Percentiles rank a stretch among this genome's conserved stretches.
These are phyloP conservation scores for Vitellaria paradoxa DNA, from an alignment of 179 eudicot species.

Conservation along the genomic window DNA sequence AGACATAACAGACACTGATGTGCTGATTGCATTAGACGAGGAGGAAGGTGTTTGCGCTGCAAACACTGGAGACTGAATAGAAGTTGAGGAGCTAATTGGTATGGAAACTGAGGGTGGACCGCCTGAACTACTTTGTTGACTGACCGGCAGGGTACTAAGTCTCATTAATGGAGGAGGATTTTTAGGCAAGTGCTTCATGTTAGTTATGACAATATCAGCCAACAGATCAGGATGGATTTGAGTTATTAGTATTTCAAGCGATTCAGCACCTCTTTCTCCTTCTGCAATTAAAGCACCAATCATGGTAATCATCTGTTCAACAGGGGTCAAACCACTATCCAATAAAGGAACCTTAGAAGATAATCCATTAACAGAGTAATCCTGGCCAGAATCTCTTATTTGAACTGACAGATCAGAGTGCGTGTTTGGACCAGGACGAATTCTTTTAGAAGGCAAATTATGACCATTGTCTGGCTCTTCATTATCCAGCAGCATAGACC, in stretches of 20 bases:
- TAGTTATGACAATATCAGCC: slow-evolving; percentile 92
- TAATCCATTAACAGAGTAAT: slow-evolving; percentile 51
- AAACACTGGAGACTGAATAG: slow-evolving; percentile 33
- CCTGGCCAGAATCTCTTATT: slow-evolving; percentile 38
- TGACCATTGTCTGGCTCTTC: slow-evolving; percentile 40
- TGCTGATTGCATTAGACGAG: slow-evolving; percentile 26
- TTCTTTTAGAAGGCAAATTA: slow-evolving; percentile 61
- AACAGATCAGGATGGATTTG: slow-evolving; percentile 83
- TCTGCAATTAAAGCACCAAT: slow-evolving; percentile 93
- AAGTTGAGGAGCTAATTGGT: slow-evolving; percentile 34
- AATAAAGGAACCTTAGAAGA: slow-evolving; percentile 46
- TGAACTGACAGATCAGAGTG: slow-evolving; percentile 34
- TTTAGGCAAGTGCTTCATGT: slow-evolving; percentile 93
- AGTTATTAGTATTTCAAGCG: slow-evolving; percentile 76
- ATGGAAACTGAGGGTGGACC: slow-evolving; percentile 31
- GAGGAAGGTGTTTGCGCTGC: slow-evolving; percentile 28
- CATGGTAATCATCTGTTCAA: slow-evolving; percentile 90
- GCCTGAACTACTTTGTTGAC: slow-evolving; percentile 33
- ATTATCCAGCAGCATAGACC: slow-evolving; percentile 42
- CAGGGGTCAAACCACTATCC: slow-evolving; percentile 51
- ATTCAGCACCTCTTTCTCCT: slow-evolving; percentile 94
- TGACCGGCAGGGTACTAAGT: slow-evolving; percentile 27
- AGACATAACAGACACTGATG: slow-evolving; percentile 50
- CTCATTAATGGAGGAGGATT: slow-evolving; percentile 45
- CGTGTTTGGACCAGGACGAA: slow-evolving; percentile 45